These are phyloP conservation scores for Vitis rupestris DNA, from an alignment of 164 flowering plant genomes.

Conservation along the genomic window DNA sequence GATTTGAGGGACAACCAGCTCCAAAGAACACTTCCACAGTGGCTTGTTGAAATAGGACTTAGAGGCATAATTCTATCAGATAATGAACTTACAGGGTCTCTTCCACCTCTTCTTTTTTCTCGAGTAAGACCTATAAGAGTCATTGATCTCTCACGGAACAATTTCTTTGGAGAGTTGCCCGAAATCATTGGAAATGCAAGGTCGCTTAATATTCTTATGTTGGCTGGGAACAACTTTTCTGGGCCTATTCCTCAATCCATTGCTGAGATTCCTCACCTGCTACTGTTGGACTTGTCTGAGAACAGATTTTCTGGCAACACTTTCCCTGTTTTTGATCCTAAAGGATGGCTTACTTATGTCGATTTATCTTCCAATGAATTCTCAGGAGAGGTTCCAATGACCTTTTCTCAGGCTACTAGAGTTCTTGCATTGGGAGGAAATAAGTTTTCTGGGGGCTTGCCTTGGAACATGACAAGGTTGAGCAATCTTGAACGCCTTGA, in stretches of 20 bases:
- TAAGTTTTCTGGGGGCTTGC: too few relatives aligned
- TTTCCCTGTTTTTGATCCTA: constrained; percentile 26
- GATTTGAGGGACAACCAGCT: constrained; percentile 51
- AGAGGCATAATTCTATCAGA: constrained; percentile 38
- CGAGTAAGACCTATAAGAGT: constrained; percentile 23
- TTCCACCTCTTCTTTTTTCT: constrained; percentile 36
- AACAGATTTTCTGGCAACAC: constrained; percentile 37
- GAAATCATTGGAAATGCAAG: constrained; percentile 39
- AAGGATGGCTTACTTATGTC: constrained; percentile 27
- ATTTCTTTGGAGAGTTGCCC: constrained; percentile 27
- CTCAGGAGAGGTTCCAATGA: too few relatives aligned
- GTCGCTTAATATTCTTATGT: constrained; percentile 31
- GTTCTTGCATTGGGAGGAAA: too few relatives aligned
- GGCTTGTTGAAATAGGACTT: constrained; percentile 38
- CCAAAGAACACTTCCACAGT: constrained; percentile 36
- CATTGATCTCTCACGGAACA: constrained; percentile 45
- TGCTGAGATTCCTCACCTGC: constrained; percentile 24
- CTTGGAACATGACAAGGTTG: too few relatives aligned
- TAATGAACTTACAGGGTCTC: constrained; percentile 40
- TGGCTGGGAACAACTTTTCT: constrained; percentile 39
- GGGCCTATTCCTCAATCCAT: constrained; percentile 47
- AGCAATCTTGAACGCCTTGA: too few relatives aligned
- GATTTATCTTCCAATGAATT: constrained; percentile 29
- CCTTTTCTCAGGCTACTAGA: too few relatives aligned
- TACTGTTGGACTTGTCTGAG: constrained; percentile 41